Evolutionary conservation across 164 flowering plant species (phyloP).

Genomic region (Magnolia kwangsiensis): DNA sequence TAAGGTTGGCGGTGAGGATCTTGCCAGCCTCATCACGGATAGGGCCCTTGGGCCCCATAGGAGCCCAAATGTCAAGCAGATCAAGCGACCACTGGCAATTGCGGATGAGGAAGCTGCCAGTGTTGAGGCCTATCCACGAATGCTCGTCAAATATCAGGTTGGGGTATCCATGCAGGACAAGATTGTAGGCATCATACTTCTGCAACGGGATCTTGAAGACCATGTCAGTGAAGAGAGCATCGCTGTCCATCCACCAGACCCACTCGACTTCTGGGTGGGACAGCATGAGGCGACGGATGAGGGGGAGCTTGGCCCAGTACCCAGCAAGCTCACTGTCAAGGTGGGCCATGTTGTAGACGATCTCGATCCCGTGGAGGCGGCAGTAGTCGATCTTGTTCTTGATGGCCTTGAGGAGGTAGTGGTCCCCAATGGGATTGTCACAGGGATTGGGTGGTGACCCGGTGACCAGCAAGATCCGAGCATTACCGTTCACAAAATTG

Average conservation of each 20-base stretch:
- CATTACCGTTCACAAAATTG: conserved; percentile 38
- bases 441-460: conserved; percentile 87
- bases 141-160: conserved; percentile 77
- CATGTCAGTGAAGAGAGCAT: conserved; percentile 93
- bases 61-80: conserved; percentile 87
- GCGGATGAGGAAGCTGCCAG: conserved; percentile 80
- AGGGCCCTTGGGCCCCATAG: conserved; percentile 91
- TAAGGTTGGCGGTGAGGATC: conserved; percentile 66
- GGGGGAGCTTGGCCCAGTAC: conserved; percentile 89
- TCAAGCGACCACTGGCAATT: conserved; percentile 96
- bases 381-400: conserved; percentile 96
- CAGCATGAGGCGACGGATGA: conserved; percentile 71
- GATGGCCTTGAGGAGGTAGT: conserved; percentile 62
- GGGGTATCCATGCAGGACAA: conserved; percentile 85
- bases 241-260: conserved; percentile 99
- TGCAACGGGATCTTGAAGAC: conserved; percentile 70
- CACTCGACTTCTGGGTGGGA: conserved; percentile 92
- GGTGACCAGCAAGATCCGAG: conserved; percentile 63
- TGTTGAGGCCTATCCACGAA: conserved; percentile 84
- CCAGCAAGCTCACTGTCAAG: conserved; percentile 80
- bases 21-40: conserved; percentile 82
- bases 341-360: conserved; percentile 80
- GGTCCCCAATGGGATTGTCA: conserved; percentile 88
- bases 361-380: conserved; percentile 83
- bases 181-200: conserved; percentile 55